Evolutionary conservation across 768 basidiomycete genomes (phyloP).

Genomic region (Suillus cothurnatus): DNA sequence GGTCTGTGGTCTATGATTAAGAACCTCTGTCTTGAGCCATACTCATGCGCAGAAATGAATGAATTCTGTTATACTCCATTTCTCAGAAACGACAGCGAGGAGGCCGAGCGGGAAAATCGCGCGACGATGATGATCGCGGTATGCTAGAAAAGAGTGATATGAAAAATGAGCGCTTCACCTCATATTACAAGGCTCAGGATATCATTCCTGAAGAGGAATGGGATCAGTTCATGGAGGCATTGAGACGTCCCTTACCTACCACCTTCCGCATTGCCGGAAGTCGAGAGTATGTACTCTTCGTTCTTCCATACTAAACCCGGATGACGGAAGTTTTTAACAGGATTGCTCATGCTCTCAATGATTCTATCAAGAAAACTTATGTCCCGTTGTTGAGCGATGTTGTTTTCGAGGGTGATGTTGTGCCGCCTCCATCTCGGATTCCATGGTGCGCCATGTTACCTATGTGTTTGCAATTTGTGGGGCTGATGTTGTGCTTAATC

Average conservation of each 20-base stretch:
- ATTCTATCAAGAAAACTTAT: conserved; percentile 74
- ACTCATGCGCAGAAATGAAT: conserved; percentile 1
- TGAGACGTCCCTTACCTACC: conserved; percentile 81
- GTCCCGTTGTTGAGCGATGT: conserved; percentile 76
- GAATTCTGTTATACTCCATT: not conserved
- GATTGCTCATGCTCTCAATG: conserved; percentile 73
- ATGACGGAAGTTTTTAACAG: conserved; percentile 38
- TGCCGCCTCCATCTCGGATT: conserved; percentile 82
- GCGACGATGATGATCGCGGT: conserved; percentile 48
- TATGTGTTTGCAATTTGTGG: not conserved
- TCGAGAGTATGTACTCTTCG: conserved; percentile 59
- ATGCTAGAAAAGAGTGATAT: conserved; percentile 62
- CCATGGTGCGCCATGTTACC: conserved; percentile 61
- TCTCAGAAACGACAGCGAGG: conserved; percentile 23
- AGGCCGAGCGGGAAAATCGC: conserved; percentile 17
- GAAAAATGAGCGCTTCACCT: conserved; percentile 67
- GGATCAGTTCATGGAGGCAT: conserved; percentile 63
- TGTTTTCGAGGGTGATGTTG: conserved; percentile 70
- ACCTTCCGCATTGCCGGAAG: conserved; percentile 93
- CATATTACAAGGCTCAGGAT: conserved; percentile 75
- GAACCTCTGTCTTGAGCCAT: not conserved
- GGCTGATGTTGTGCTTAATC: not conserved
- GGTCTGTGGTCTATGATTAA: not conserved
- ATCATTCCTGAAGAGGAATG: conserved; percentile 82
- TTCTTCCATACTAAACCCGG: not conserved